Base-by-base conservation (phyloP, 1,284 basidiomycete genomes). In the Irpex lacteus region DNA sequence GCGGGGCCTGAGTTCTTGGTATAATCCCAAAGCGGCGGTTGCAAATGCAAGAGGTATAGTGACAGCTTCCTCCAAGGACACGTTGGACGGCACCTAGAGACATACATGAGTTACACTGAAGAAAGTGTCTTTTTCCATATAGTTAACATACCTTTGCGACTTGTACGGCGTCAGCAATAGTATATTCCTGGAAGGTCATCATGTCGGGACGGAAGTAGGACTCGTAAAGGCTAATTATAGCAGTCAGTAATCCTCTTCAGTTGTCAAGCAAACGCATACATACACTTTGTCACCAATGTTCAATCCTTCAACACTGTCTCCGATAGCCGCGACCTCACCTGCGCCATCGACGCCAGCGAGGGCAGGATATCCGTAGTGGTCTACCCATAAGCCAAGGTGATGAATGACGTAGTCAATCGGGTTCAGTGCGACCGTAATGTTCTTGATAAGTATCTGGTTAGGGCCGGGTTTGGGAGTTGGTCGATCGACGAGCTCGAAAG, bases 121-220 rank as follows among this genome's bases (percentile, higher is more conserved):
- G n/a, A 15, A 4, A n/a, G 11, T 4, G 26, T 2, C 26, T 26
- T 26, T 26, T 26, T 26, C 26, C 26, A 26, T 8, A 19, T 4
- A 13, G 19, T 6, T 15, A 18, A 53, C 56, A 4, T 9, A 71
- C 50, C 61, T 76, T 62, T 2, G 67, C 53, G 4, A 53, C 19
- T 8, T 63, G 34, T 1, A 50, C 63, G 11, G 65, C 65, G n/a
- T 53, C n/a, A 6, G 61, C 52, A 15, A 64, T n/a, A 0, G 61
- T 54, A 26, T 70, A 70, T 32, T 72, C 65, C 60, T 72, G 71
- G 63, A 69, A 70, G 1, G 67, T 63, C 15, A 61, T 62, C 11
- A 50, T 58, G 13, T 67, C 55, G 6, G 49, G 52, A 9, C 19
- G 53, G 6, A 62, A 70, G 13, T 4, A 15, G 6, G 32, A 19